A percentile compares a stretch with the other conserved stretches of the same genome.
Conservation (phyloP, 352 stramenopile species). For the Phytophthora macrochlamydospora region DNA sequence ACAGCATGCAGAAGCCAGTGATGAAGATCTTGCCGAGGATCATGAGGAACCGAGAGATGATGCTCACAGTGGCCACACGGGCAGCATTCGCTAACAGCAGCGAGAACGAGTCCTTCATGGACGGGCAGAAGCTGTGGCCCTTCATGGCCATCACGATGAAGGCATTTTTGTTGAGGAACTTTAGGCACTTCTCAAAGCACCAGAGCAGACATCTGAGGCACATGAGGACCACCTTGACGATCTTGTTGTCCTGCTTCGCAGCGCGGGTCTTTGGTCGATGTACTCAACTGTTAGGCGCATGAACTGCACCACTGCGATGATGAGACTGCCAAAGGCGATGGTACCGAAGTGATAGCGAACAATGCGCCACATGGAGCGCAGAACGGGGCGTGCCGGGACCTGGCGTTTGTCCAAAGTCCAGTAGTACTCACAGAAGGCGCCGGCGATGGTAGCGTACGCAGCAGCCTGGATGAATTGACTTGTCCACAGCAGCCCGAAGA, state of each 20-base stretch:
- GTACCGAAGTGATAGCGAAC: constrained; percentile 84
- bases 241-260: constrained; percentile 65
- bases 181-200: constrained; percentile 91
- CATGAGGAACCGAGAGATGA: constrained; percentile 86
- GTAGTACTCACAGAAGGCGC: constrained; percentile 87
- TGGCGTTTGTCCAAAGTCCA: constrained; percentile 84
- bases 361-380: constrained; percentile 66
- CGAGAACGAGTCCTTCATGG: constrained; percentile 95
- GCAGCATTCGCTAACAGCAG: constrained; percentile 95
- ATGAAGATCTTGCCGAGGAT: constrained; percentile 90
- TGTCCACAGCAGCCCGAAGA: constrained; percentile 87
- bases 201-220: constrained; percentile 90
- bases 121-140: constrained; percentile 83
- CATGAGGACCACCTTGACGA: constrained; percentile 79
- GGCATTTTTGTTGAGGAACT: constrained; percentile 91
- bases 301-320: constrained; percentile 89
- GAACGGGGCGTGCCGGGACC: constrained; percentile 48
- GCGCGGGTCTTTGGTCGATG: constrained; percentile 77
- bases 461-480: constrained; percentile 86
- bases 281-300: constrained; percentile 78
- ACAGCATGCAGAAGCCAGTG: constrained; percentile 74
- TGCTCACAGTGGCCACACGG: constrained; percentile 86
- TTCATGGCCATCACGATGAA: constrained; percentile 92
- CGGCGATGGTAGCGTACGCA: constrained; percentile 76
- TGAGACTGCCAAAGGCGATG: constrained; percentile 85